These are phyloP conservation scores for Urochloa ruziziensis DNA, from an alignment of 176 grass and related monocot genomes.

Conservation along the genomic window DNA sequence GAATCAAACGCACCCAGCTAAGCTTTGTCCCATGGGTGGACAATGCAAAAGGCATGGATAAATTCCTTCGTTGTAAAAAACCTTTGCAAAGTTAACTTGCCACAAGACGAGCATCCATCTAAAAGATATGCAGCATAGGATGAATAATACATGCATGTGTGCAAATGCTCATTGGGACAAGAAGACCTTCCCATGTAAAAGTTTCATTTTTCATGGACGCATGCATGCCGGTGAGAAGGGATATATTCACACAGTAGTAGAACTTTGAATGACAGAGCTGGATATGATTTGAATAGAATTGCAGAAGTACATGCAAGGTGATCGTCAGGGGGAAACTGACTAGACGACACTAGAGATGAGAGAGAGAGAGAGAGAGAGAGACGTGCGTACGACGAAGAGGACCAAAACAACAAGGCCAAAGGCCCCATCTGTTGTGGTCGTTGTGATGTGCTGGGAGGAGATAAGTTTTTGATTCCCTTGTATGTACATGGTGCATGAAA, in stretches of 20 bases:
- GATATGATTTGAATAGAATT: conserved; percentile 8
- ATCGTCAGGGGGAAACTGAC: neutral
- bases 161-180: conserved; percentile 14
- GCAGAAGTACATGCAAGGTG: neutral
- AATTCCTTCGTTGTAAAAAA: conserved; percentile 33
- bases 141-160: conserved; percentile 1
- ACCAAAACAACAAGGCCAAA: conserved; percentile 9
- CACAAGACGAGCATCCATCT: conserved; percentile 18
- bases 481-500: conserved; percentile 53
- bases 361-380: neutral
- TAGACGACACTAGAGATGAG: neutral
- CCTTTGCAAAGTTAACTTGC: conserved; percentile 21
- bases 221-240: neutral
- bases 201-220: neutral
- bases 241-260: neutral
- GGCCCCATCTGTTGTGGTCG: conserved; percentile 10
- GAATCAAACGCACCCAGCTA: conserved; percentile 35
- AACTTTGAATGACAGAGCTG: neutral
- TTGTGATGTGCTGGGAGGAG: conserved; percentile 19
- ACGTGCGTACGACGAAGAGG: neutral
- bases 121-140: neutral
- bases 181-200: conserved; percentile 25
- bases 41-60: conserved; percentile 1
- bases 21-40: conserved; percentile 29
- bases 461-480: conserved; percentile 34